Evolutionary conservation across 768 basidiomycete genomes (phyloP).

Genomic region (Mycena capillaripes): DNA sequence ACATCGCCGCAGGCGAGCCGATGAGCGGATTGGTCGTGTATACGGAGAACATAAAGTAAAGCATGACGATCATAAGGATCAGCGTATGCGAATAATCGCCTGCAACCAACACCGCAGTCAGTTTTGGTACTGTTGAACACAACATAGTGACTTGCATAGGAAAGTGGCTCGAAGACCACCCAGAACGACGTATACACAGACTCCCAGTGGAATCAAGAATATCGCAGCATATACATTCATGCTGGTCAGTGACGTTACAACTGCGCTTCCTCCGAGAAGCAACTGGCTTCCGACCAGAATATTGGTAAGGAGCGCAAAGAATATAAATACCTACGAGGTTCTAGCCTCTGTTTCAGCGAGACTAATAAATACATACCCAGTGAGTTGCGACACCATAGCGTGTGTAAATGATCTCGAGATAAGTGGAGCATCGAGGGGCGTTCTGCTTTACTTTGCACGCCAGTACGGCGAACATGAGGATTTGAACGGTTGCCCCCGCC

Average conservation of each 20-base stretch:
- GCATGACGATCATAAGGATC: constrained; percentile 34
- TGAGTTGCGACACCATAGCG: constrained; percentile 64
- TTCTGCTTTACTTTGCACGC: constrained; percentile 73
- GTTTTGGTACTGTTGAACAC: constrained; percentile 49
- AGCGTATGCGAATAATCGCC: constrained; percentile 36
- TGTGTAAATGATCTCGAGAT: constrained; percentile 67
- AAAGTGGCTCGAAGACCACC: constrained; percentile 62
- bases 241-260: constrained; percentile 60
- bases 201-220: constrained; percentile 61
- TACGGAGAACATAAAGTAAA: constrained; percentile 47
- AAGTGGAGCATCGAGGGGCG: constrained; percentile 70
- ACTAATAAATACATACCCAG: too few relatives aligned
- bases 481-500: constrained; percentile 66
- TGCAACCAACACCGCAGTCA: constrained; percentile 44
- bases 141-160: constrained; percentile 60
- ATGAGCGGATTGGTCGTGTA: constrained; percentile 42
- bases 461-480: constrained; percentile 66
- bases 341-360: too few relatives aligned
- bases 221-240: constrained; percentile 60
- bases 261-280: constrained; percentile 61
- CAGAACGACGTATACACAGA: constrained; percentile 57
- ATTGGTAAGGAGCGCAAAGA: constrained; percentile 66
- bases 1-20: constrained; percentile 53
- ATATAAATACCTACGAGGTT: too few relatives aligned
- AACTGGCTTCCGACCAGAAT: constrained; percentile 66